Conservation (phyloP, 2,329 filamentous ascomycete species). For the Arachnomyces sp. region DNA sequence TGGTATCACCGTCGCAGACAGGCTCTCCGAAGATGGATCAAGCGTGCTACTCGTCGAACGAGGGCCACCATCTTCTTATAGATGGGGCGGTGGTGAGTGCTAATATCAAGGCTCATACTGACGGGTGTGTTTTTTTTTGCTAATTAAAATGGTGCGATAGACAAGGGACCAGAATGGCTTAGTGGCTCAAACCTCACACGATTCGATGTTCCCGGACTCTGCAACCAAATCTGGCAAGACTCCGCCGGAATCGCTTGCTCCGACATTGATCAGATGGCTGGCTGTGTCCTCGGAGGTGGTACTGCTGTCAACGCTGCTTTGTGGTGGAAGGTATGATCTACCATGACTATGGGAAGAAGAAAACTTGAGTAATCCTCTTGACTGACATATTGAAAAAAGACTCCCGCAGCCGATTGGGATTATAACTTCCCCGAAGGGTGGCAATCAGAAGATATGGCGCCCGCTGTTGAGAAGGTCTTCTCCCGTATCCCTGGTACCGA, state of each 20-base stretch:
- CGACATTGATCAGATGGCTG: constrained; percentile 65
- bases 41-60: constrained; percentile 57
- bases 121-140: constrained; percentile 4
- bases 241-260: constrained; percentile 57
- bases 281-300: constrained; percentile 61
- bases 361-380: background rate
- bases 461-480: constrained; percentile 55
- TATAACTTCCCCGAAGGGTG: constrained; percentile 64
- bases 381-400: constrained; percentile 25
- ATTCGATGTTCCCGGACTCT: constrained; percentile 63
- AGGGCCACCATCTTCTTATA: constrained; percentile 53
- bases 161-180: constrained; percentile 54
- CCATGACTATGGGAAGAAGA: background rate
- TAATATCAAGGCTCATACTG: background rate
- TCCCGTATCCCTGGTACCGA: constrained; percentile 62
- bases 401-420: constrained; percentile 60
- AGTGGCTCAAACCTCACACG: constrained; percentile 55
- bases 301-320: constrained; percentile 60
- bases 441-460: constrained; percentile 55
- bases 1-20: constrained; percentile 50
- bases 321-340: constrained; percentile 50
- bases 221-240: constrained; percentile 61
- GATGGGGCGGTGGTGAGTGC: constrained; percentile 48
- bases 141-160: constrained; percentile 23
- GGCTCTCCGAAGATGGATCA: constrained; percentile 55